Percentiles rank a stretch among this genome's conserved stretches.
Conservation (phyloP, 2,329 filamentous ascomycete species). For the Trichoderma brevicompactum region DNA sequence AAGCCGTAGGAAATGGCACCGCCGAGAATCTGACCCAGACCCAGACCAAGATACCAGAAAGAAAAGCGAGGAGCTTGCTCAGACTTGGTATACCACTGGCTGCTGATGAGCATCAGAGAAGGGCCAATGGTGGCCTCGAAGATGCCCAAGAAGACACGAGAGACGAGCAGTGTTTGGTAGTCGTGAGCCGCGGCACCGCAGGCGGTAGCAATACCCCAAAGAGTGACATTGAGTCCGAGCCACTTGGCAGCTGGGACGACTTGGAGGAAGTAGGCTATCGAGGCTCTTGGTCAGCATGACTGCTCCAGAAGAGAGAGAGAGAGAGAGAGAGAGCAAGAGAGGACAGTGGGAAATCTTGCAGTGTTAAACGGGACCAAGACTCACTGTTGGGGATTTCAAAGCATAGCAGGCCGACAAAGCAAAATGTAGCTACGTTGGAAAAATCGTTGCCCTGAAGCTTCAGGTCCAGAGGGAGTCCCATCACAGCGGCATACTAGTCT, state of each 20-base stretch:
- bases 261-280: conserved; percentile 60
- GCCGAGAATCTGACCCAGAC: conserved; percentile 64
- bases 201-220: conserved; percentile 62
- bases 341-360: no score
- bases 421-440: conserved; percentile 63
- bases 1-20: conserved; percentile 67
- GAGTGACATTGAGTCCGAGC: conserved; percentile 60
- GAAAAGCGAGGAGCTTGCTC: conserved; percentile 64
- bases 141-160: conserved; percentile 62
- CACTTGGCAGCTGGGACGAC: conserved; percentile 64
- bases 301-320: not conserved
- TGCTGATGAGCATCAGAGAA: conserved; percentile 63
- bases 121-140: conserved; percentile 66
- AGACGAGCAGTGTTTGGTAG: conserved; percentile 58
- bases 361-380: conserved; percentile 27
- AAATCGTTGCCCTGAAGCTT: conserved; percentile 63
- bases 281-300: not conserved
- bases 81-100: conserved; percentile 64
- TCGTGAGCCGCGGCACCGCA: conserved; percentile 58
- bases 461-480: conserved; percentile 61
- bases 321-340: not conserved
- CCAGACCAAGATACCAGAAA: conserved; percentile 65
- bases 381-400: conserved; percentile 64
- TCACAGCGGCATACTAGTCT: conserved; percentile 65
- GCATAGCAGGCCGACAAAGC: conserved; percentile 64